phyloP scores from a whole-genome alignment of 495 filamentous ascomycete genomes.

The Chaetomium cochliodes region DNA sequence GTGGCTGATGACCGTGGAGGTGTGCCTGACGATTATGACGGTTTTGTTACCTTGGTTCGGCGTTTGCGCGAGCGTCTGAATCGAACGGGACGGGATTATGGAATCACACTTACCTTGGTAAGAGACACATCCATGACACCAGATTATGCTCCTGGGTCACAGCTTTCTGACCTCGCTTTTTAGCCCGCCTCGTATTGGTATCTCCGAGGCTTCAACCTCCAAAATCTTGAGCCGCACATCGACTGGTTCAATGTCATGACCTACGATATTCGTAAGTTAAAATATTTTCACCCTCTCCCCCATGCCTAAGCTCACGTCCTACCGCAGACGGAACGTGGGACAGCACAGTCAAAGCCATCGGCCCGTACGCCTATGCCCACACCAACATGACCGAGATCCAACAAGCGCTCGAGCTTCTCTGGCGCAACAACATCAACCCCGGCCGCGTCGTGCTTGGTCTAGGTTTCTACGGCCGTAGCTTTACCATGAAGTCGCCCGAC shows the following conservation, averaged over 20 bases:
- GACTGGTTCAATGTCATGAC: slow-evolving; percentile 39
- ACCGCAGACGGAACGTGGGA: slow-evolving; percentile 15
- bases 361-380: slow-evolving; percentile 47
- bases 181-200: slow-evolving; percentile 26
- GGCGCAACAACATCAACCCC: slow-evolving; percentile 49
- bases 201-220: slow-evolving; percentile 26
- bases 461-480: slow-evolving; percentile 53
- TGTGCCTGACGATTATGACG: slow-evolving; percentile 32
- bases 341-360: background rate
- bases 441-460: slow-evolving; percentile 47
- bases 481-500: slow-evolving; percentile 23
- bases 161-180: background rate
- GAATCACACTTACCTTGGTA: background rate
- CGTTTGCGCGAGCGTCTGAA: slow-evolving; percentile 23
- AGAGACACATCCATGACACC: background rate
- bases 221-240: slow-evolving; percentile 17
- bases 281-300: too few species aligned
- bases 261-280: slow-evolving; percentile 28
- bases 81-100: slow-evolving; percentile 25
- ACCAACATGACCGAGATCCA: slow-evolving; percentile 58
- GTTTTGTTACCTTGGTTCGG: slow-evolving; percentile 30
- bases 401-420: slow-evolving; percentile 46
- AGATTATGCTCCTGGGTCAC: background rate
- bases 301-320: too few species aligned
- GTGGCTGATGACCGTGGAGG: slow-evolving; percentile 33